Evolutionary conservation across 2,329 filamentous ascomycete species (phyloP).

Genomic region (Colletotrichum salicis): DNA sequence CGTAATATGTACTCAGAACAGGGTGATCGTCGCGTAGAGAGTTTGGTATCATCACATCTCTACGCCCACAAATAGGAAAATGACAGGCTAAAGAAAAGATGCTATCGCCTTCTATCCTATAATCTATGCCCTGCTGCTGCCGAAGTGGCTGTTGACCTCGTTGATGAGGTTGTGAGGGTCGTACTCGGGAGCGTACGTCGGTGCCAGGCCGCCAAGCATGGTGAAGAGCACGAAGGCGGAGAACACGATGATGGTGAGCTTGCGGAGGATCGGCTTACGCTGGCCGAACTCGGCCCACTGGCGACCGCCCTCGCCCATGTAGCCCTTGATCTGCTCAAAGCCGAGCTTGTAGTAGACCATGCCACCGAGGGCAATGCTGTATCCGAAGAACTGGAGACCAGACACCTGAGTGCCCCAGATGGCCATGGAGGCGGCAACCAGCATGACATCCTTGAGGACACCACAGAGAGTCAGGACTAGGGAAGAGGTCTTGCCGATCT

Average conservation of each 20-base stretch:
- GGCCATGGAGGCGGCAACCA: slow-evolving; percentile 81
- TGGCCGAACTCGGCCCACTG: slow-evolving; percentile 89
- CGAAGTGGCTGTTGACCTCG: slow-evolving; percentile 61
- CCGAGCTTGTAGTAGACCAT: slow-evolving; percentile 91
- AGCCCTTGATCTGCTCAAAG: slow-evolving; percentile 83
- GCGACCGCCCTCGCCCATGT: slow-evolving; percentile 76
- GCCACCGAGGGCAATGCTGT: slow-evolving; percentile 80
- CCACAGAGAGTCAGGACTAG: slow-evolving; percentile 88
- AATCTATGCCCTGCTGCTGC: slow-evolving; percentile 44
- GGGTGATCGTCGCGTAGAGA: slow-evolving; percentile 25
- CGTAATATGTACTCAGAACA: slow-evolving; percentile 35
- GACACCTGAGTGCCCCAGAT: slow-evolving; percentile 84
- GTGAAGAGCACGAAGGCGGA: slow-evolving; percentile 74
- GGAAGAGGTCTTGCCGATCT: slow-evolving; percentile 90
- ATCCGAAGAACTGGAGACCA: slow-evolving; percentile 83
- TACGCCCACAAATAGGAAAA: slow-evolving; percentile 18
- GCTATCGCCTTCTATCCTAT: neutral
- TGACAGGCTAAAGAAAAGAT: slow-evolving; percentile 1
- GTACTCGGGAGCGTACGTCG: slow-evolving; percentile 66
- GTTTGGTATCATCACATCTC: slow-evolving; percentile 31
- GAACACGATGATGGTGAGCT: slow-evolving; percentile 75
- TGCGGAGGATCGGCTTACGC: slow-evolving; percentile 79
- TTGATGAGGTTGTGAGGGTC: slow-evolving; percentile 61
- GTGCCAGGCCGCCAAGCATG: slow-evolving; percentile 75
- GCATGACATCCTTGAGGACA: slow-evolving; percentile 88